Evolutionary conservation across 306 rosid species (phyloP).

Genomic region (Spatholobus suberectus): DNA sequence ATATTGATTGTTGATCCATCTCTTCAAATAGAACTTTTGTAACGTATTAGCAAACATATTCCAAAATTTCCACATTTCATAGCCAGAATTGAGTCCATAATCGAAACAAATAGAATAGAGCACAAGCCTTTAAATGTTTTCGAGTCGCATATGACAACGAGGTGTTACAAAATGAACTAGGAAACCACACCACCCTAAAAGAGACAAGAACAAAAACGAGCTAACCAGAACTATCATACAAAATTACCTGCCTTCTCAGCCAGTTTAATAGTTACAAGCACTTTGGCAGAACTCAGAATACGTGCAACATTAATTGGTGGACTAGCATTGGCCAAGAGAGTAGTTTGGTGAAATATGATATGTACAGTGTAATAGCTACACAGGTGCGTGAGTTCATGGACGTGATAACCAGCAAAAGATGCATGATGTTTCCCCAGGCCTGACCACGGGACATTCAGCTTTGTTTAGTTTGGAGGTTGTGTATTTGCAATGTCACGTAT

Average conservation of each 20-base stretch:
- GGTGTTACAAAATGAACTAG: constrained; percentile 21
- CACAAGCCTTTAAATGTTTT: background rate
- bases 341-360: constrained; percentile 49
- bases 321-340: constrained; percentile 19
- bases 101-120: background rate
- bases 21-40: background rate
- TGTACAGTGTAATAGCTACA: constrained; percentile 55
- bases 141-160: background rate
- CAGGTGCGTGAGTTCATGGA: constrained; percentile 20
- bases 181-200: constrained; percentile 19
- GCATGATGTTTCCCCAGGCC: too few relatives aligned
- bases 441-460: too few relatives aligned
- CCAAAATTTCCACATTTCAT: background rate
- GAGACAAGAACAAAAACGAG: constrained; percentile 34
- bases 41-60: background rate
- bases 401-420: constrained; percentile 22
- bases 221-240: constrained; percentile 16
- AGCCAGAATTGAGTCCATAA: constrained; percentile 8
- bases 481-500: constrained; percentile 45
- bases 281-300: constrained; percentile 23
- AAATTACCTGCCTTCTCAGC: constrained; percentile 34
- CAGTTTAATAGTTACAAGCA: constrained; percentile 46
- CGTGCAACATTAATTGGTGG: constrained; percentile 5
- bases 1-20: background rate
- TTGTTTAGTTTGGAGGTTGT: constrained; percentile 6